A percentile compares a stretch with the other conserved stretches of the same genome.
These are phyloP conservation scores for Xylaria scruposa DNA, from an alignment of 495 filamentous ascomycete species.

Conservation along the genomic window DNA sequence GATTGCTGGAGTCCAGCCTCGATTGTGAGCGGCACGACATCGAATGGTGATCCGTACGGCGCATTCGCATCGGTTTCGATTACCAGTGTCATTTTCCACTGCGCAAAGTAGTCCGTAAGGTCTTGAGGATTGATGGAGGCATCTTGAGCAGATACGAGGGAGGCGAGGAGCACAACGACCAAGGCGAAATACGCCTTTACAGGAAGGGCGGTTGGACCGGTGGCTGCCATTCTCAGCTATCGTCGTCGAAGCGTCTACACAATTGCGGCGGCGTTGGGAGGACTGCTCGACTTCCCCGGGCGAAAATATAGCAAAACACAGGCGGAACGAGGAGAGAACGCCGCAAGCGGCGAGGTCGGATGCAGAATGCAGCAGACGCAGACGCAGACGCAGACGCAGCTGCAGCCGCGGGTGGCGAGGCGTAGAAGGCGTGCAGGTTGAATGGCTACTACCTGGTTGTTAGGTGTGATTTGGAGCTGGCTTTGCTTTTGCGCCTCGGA, in stretches of 20 bases:
- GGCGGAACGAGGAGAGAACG: slow-evolving; percentile 2
- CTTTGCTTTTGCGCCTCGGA: not conserved
- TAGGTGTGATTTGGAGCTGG: not conserved
- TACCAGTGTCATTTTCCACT: slow-evolving; percentile 46
- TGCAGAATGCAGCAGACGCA: slow-evolving; percentile 19
- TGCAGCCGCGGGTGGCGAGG: slow-evolving; percentile 9
- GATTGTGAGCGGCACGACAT: slow-evolving; percentile 50
- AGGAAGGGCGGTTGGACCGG: slow-evolving; percentile 47
- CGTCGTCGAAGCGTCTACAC: slow-evolving; percentile 30
- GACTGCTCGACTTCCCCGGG: slow-evolving; percentile 9
- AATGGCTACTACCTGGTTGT: no score
- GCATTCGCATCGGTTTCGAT: slow-evolving; percentile 37
- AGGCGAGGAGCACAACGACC: slow-evolving; percentile 36
- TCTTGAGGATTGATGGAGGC: slow-evolving; percentile 39
- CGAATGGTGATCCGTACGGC: slow-evolving; percentile 39
- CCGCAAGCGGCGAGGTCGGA: not conserved
- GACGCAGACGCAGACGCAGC: slow-evolving; percentile 27
- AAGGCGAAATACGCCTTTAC: slow-evolving; percentile 42
- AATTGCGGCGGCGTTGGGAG: slow-evolving; percentile 37
- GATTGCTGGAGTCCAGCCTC: slow-evolving; percentile 46
- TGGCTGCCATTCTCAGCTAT: slow-evolving; percentile 45
- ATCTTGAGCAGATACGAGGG: slow-evolving; percentile 38
- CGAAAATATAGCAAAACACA: not conserved
- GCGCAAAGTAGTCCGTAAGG: slow-evolving; percentile 39
- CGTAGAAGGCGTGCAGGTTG: not conserved